Base-by-base conservation (phyloP, 1,139 yeast genomes). In the Entelexis paramagnoliae region DNA sequence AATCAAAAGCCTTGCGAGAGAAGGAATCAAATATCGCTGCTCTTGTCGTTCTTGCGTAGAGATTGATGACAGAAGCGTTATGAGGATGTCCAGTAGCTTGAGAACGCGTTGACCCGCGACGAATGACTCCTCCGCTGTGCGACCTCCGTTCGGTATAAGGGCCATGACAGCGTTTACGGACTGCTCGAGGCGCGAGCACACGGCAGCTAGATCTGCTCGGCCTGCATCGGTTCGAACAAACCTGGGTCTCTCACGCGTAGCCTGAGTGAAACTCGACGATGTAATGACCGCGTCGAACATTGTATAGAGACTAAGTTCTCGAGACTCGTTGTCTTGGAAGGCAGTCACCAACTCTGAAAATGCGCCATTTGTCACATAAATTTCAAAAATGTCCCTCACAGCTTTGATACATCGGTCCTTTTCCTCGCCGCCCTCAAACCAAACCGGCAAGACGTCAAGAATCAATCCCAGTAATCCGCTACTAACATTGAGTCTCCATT, bases 1-100 rank as follows among this genome's bases (percentile, higher is more conserved):
- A 2, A 28, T 35, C 19, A 59, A 49, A 2, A 56, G 48, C 5
- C 26, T 39, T 4, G 55, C 29, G 9, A 42, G 19, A 3, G 14
- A 4, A 4, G 46, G 46, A 2, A 52, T 22, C n/a, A 39, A 11
- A 2, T 16, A 9, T 10, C 28, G 38, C 29, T 30, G 46, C 3
- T 13, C 6, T 2, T 14, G n/a, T 14, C 46, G 36, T 29, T 30
- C 20, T 22, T 14, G 6, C 1, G 29, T 4, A 2, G 19, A 19
- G 2, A 20, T 8, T 20, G 28, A 10, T 2, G 46, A 30, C 10
- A 42, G 22, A 13, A 42, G 14, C 10, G 46, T 30, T 8, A 42
- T 22, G n/a, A 42, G 19, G 20, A 42, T 32, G 20, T 42, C 36
- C 10, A 42, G 20, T 29, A 42, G n/a, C 30, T 42, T 42, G 8